phyloP scores from a whole-genome alignment of 1,284 basidiomycete genomes.

The Papiliotrema fonsecae region DNA sequence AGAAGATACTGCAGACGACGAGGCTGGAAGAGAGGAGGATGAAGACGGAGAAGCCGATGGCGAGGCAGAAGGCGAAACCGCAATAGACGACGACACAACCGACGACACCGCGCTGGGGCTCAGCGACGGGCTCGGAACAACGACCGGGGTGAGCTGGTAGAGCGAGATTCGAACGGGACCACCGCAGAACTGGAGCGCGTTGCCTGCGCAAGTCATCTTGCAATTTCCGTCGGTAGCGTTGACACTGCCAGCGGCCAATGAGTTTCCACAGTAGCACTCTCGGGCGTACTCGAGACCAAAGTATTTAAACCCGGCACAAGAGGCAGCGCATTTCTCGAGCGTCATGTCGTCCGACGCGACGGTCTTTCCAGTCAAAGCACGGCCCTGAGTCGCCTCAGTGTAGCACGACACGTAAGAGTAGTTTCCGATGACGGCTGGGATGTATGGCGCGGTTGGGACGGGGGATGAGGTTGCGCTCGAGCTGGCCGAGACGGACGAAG shows the following conservation, averaged over 20 bases:
- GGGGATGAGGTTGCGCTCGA: not conserved
- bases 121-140: too few species aligned
- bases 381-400: conserved; percentile 12
- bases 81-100: not conserved
- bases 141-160: conserved; percentile 1
- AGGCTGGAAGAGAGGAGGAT: not conserved
- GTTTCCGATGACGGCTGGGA: not conserved
- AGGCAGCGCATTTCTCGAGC: conserved; percentile 12
- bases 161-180: conserved; percentile 15
- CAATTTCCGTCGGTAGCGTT: conserved; percentile 7
- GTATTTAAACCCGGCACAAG: conserved; percentile 4
- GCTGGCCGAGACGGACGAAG: conserved; percentile 1
- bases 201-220: conserved; percentile 19
- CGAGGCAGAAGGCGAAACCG: not conserved
- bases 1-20: not conserved
- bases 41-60: not conserved
- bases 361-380: conserved; percentile 10
- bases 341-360: conserved; percentile 11
- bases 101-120: not conserved
- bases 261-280: conserved; percentile 26
- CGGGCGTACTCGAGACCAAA: conserved; percentile 22
- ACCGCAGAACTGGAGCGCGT: conserved; percentile 8
- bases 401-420: conserved; percentile 13
- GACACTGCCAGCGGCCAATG: not conserved
- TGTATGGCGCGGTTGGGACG: not conserved